Evolutionary conservation across 306 rosid genomes (phyloP).

Genomic region (Sindora glabra): DNA sequence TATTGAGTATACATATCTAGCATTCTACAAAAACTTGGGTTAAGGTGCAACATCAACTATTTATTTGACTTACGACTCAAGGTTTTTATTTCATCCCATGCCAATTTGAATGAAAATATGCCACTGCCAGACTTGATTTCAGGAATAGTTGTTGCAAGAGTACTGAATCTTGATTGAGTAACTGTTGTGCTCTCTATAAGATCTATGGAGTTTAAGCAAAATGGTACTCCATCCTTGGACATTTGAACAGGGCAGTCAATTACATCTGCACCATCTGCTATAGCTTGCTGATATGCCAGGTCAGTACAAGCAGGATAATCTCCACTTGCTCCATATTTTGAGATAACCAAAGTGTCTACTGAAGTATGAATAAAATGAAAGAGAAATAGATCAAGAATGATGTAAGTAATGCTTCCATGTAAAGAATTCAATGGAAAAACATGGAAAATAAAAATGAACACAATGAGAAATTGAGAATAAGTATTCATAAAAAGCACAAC

Average conservation of each 20-base stretch:
- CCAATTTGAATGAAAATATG: slow-evolving; percentile 62
- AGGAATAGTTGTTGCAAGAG: slow-evolving; percentile 26
- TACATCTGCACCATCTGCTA: slow-evolving; percentile 66
- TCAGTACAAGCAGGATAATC: slow-evolving; percentile 73
- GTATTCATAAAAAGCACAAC: not conserved
- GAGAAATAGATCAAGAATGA: slow-evolving; percentile 23
- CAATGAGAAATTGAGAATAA: too few species aligned
- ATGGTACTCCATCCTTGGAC: slow-evolving; percentile 64
- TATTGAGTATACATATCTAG: not conserved
- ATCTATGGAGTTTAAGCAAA: slow-evolving; percentile 67
- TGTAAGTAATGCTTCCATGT: not conserved
- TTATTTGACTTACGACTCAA: slow-evolving; percentile 59
- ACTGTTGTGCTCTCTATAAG: slow-evolving; percentile 61
- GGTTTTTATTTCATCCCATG: slow-evolving; percentile 50
- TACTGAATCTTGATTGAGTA: slow-evolving; percentile 38
- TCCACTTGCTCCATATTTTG: slow-evolving; percentile 85
- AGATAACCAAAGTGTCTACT: slow-evolving; percentile 63
- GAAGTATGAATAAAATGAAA: slow-evolving; percentile 20
- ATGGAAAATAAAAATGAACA: not conserved
- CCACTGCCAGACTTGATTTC: slow-evolving; percentile 46
- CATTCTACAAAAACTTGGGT: too few species aligned
- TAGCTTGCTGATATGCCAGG: slow-evolving; percentile 52
- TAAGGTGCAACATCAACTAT: too few species aligned
- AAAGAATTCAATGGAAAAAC: slow-evolving; percentile 8
- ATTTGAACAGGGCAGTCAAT: slow-evolving; percentile 90